These are phyloP conservation scores for Polytolypa hystricis DNA, from an alignment of 2,329 filamentous ascomycete genomes.

Conservation along the genomic window DNA sequence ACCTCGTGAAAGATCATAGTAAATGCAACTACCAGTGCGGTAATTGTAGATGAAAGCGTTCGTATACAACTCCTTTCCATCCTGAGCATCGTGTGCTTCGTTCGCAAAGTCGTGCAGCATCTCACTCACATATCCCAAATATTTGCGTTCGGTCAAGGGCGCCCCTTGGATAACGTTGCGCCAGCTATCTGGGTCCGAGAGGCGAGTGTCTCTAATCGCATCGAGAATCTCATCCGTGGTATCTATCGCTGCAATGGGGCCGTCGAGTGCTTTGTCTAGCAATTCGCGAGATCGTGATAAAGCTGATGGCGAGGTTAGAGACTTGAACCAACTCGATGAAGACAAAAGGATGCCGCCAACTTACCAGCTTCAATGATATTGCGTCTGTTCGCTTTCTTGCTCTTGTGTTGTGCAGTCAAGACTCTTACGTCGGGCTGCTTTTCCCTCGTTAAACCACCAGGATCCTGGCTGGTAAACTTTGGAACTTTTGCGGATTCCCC, in stretches of 20 bases:
- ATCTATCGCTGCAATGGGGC: conserved; percentile 79
- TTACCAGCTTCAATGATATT: conserved; percentile 74
- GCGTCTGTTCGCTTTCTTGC: conserved; percentile 83
- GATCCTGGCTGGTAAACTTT: conserved; percentile 32
- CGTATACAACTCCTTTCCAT: conserved; percentile 44
- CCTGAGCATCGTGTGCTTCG: conserved; percentile 24
- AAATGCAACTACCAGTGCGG: conserved; percentile 68
- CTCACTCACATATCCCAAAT: conserved; percentile 71
- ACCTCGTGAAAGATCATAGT: conserved; percentile 59
- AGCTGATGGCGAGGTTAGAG: conserved; percentile 25
- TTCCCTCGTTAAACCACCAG: conserved; percentile 24
- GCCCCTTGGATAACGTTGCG: conserved; percentile 66
- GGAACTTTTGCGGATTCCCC: conserved; percentile 34
- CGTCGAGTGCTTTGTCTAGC: conserved; percentile 59
- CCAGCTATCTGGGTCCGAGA: conserved; percentile 79
- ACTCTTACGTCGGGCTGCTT: conserved; percentile 68
- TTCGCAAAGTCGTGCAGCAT: conserved; percentile 55
- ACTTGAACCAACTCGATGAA: background rate
- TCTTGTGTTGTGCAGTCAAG: conserved; percentile 68
- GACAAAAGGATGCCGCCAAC: conserved; percentile 30
- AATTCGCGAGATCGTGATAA: conserved; percentile 47
- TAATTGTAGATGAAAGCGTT: conserved; percentile 91
- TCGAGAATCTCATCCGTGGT: conserved; percentile 75
- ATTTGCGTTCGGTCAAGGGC: conserved; percentile 66
- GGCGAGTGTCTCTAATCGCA: conserved; percentile 57